Evolutionary conservation across 768 basidiomycete genomes (phyloP).

Genomic region (Phlegmacium glaucopus): DNA sequence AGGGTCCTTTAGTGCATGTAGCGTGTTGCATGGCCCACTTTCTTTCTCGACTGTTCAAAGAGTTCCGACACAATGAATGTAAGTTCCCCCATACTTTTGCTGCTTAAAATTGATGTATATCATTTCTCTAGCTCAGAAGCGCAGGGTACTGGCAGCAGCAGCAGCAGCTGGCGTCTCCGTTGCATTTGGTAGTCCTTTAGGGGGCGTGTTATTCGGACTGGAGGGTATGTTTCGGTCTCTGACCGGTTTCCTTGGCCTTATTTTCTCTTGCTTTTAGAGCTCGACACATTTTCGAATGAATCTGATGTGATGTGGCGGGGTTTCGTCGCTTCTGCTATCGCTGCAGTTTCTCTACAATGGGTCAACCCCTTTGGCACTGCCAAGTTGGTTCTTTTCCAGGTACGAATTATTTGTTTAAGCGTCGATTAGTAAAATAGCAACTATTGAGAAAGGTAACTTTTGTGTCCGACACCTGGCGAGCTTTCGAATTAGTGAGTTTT

Average conservation of each 20-base stretch:
- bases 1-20: conserved; percentile 86
- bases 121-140: conserved; percentile 59
- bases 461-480: conserved; percentile 59
- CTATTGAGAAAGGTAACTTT: conserved; percentile 45
- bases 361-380: conserved; percentile 85
- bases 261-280: conserved; percentile 33
- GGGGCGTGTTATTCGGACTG: conserved; percentile 82
- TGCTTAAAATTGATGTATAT: background rate
- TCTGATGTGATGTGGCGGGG: conserved; percentile 81
- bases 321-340: conserved; percentile 88
- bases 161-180: conserved; percentile 87
- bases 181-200: conserved; percentile 84
- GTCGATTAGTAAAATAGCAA: background rate
- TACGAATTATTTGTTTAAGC: conserved; percentile 20
- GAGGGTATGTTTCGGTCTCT: conserved; percentile 44
- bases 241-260: background rate
- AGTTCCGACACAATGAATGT: conserved; percentile 81
- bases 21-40: conserved; percentile 79
- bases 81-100: background rate
- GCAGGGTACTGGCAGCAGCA: conserved; percentile 78
- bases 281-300: conserved; percentile 66
- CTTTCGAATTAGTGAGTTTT: conserved; percentile 63
- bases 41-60: conserved; percentile 59
- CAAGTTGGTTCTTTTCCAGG: conserved; percentile 79
- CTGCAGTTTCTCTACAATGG: conserved; percentile 80